Evolutionary conservation across 352 stramenopile species (phyloP).

Genomic region (Achlya hypogyna): DNA sequence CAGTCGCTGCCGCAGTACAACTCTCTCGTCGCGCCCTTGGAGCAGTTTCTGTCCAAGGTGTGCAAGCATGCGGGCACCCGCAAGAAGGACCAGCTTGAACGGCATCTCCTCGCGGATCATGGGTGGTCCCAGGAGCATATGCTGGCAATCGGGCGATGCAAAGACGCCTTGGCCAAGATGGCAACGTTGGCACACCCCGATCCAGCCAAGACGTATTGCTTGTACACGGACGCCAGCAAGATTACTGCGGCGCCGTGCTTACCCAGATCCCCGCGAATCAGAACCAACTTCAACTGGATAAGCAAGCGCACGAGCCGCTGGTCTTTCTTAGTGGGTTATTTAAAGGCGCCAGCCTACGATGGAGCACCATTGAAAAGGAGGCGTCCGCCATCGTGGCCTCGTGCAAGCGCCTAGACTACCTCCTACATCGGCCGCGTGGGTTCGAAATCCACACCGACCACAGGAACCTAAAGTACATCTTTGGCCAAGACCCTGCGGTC

Average conservation of each 20-base stretch:
- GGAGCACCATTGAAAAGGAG: slow-evolving; percentile 21
- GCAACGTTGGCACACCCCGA: slow-evolving; percentile 21
- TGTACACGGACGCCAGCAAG: slow-evolving; percentile 23
- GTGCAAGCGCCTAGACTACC: slow-evolving; percentile 1
- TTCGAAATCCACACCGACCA: slow-evolving; percentile 24
- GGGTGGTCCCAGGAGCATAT: too few relatives aligned
- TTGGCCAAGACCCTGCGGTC: slow-evolving; percentile 17
- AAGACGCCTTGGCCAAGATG: too few relatives aligned
- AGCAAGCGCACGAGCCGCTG: slow-evolving; percentile 23
- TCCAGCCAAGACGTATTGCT: slow-evolving; percentile 2
- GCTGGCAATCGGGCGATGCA: too few relatives aligned
- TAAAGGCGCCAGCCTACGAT: neutral
- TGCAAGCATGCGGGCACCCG: too few relatives aligned
- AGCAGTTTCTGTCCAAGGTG: slow-evolving; percentile 8
- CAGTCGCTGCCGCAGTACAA: slow-evolving; percentile 24
- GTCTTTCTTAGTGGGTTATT: slow-evolving; percentile 15
- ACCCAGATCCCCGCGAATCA: slow-evolving; percentile 19
- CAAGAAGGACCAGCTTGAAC: too few relatives aligned
- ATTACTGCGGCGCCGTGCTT: slow-evolving; percentile 22
- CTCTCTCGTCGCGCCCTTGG: slow-evolving; percentile 14
- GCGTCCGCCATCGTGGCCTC: slow-evolving; percentile 20
- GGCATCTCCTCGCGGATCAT: too few relatives aligned
- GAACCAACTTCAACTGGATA: neutral
- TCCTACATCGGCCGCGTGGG: neutral
- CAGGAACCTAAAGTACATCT: slow-evolving; percentile 26